Percentiles rank a stretch among this genome's conserved stretches.
Evolutionary conservation across 495 filamentous ascomycete species (phyloP).

Genomic region (Xylaria nigripes): DNA sequence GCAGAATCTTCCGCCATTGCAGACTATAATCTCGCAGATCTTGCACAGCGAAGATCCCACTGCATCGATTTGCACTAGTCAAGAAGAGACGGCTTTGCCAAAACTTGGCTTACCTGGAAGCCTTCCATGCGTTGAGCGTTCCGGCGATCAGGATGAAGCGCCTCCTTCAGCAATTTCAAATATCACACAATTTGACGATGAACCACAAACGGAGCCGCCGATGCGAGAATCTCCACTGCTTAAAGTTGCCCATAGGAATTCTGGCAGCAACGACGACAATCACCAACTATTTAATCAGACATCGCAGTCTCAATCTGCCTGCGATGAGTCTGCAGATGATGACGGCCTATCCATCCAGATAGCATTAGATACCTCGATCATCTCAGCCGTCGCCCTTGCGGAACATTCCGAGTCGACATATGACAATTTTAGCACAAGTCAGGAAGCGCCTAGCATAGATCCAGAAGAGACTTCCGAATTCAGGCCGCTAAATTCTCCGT

Average conservation of each 20-base stretch:
- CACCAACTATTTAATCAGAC: slow-evolving; percentile 16
- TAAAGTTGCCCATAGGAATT: slow-evolving; percentile 18
- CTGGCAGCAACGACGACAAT: slow-evolving; percentile 2
- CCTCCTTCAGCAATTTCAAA: slow-evolving; percentile 48
- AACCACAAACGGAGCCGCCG: slow-evolving; percentile 54
- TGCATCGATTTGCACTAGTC: slow-evolving; percentile 1
- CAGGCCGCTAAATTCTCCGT: slow-evolving; percentile 27
- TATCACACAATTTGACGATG: slow-evolving; percentile 61
- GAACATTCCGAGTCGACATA: slow-evolving; percentile 5
- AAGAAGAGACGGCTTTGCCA: slow-evolving; percentile 49
- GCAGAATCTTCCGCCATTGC: slow-evolving; percentile 4
- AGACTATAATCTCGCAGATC: neutral
- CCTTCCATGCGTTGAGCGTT: slow-evolving; percentile 30
- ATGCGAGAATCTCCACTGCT: slow-evolving; percentile 20
- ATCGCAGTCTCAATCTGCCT: slow-evolving; percentile 32
- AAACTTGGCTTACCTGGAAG: slow-evolving; percentile 59
- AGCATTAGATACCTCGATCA: slow-evolving; percentile 30
- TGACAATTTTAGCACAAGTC: slow-evolving; percentile 17
- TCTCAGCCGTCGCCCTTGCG: slow-evolving; percentile 2
- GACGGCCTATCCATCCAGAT: slow-evolving; percentile 34
- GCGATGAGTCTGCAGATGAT: slow-evolving; percentile 30
- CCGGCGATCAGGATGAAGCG: slow-evolving; percentile 32
- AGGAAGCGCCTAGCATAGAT: slow-evolving; percentile 13
- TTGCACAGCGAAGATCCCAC: neutral
- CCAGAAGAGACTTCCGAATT: slow-evolving; percentile 33